Evolutionary conservation across 176 grass and related monocot species (phyloP), one percentile per base, ranked within the genome.

Genomic region (Oryza punctata): DNA sequence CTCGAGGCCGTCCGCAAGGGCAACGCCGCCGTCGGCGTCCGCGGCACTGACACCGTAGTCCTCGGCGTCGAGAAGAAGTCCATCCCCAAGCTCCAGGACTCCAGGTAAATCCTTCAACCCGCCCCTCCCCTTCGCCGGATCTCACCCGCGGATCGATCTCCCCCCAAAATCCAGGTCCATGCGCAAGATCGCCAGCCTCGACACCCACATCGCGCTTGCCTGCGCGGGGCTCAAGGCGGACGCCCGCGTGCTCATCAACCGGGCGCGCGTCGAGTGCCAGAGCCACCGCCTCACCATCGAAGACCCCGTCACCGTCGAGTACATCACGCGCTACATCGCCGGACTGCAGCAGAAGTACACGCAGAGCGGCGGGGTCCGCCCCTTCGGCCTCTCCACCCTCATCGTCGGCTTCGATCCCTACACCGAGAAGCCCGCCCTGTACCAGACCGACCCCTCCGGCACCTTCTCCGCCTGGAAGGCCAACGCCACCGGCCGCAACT

Each of bases 1-100:
- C 93, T 99, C 78, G 97, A 99, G 91, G 97, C 93, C 33, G 97
- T 99, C 72, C 97, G 93, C 78, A 99, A 99, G 88, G 93, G 93
- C 3, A 63, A 59, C 66, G 77, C 77, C 41, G 63, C 63, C 41
- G 77, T 79, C 26, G 77, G 77, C 60, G 76, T 99, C 70, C 93
- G 97, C 67, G 97, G 97, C 80, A 71, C 63, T 24, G 97, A 99
- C 91, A 94, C 91, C 75, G 89, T 94, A 86, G 97, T 99, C 69
- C 97, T 99, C 83, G 97, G 93, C 75, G 97, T 96, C 70, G 97
- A 99, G 91, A 99, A 99, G 93, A 99, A 99, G 83, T 94, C 97
- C 75, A 94, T 93, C 43, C 97, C 97, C 14, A 99, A 99, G 85
- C 97, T 99, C 67, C 97, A 96, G 74, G 97, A 99, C 78, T 99